phyloP scores from a whole-genome alignment of 2,329 filamentous ascomycete species.

The Penicillium palitans region DNA sequence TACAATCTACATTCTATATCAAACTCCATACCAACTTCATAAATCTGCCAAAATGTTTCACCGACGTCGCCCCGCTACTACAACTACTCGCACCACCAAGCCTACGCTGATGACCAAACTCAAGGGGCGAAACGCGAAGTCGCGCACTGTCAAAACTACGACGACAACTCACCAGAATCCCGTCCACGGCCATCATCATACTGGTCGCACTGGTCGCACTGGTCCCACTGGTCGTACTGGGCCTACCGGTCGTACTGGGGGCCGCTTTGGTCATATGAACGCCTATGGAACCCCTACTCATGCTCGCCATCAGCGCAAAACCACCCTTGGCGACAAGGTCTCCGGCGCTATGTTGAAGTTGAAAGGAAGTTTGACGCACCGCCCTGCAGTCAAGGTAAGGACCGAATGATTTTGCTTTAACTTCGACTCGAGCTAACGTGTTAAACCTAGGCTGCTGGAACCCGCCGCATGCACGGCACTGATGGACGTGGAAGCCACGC shows the following conservation, averaged over 20 bases:
- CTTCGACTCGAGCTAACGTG: not conserved
- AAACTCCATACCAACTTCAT: not conserved
- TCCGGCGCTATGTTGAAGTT: constrained; percentile 73
- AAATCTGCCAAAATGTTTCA: constrained; percentile 20
- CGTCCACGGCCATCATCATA: not conserved
- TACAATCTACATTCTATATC: not conserved
- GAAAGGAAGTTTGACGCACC: constrained; percentile 66
- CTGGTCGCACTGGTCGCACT: constrained; percentile 2
- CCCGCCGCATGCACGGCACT: constrained; percentile 71
- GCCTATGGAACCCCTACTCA: constrained; percentile 13
- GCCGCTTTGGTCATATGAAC: constrained; percentile 9
- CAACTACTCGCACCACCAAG: constrained; percentile 46
- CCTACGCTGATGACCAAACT: constrained; percentile 58
- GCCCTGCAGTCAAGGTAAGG: constrained; percentile 65
- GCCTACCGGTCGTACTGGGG: constrained; percentile 21
- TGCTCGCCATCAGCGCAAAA: constrained; percentile 65
- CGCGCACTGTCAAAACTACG: constrained; percentile 40
- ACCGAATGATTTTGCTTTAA: constrained; percentile 25
- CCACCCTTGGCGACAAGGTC: constrained; percentile 73
- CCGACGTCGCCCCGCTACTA: constrained; percentile 24
- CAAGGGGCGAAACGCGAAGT: constrained; percentile 41
- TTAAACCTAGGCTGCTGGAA: constrained; percentile 63
- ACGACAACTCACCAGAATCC: constrained; percentile 39
- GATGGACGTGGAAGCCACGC: constrained; percentile 61
- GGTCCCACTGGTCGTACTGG: constrained; percentile 27